Conservation (phyloP, 306 rosid species). For the Senna tora region DNA sequence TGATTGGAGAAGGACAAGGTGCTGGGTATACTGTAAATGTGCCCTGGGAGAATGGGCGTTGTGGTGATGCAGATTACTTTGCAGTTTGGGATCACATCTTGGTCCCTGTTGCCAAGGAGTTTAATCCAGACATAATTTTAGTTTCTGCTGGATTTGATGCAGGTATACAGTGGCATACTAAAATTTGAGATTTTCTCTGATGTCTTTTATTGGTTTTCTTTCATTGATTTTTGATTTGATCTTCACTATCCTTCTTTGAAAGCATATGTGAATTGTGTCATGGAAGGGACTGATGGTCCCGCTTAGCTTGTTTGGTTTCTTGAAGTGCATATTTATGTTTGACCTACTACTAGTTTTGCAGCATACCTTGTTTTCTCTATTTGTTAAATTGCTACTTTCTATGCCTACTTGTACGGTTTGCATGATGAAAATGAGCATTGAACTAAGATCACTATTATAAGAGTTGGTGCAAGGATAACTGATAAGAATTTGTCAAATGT, state of each 20-base stretch:
- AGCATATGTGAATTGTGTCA: not conserved
- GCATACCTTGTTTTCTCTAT: not conserved
- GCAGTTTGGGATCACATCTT: constrained; percentile 96
- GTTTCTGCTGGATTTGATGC: constrained; percentile 99
- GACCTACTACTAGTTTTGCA: not conserved
- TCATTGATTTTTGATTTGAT: not conserved
- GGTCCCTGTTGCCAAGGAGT: constrained; percentile 86
- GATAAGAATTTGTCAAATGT: not conserved
- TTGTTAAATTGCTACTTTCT: not conserved
- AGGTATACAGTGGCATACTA: constrained; percentile 49
- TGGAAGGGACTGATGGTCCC: not conserved
- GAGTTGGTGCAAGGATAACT: not conserved
- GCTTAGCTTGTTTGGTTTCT: not conserved
- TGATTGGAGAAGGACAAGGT: constrained; percentile 84
- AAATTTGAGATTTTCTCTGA: constrained; percentile 4
- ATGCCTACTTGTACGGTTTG: not conserved
- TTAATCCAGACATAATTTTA: constrained; percentile 76
- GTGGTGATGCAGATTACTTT: constrained; percentile 93
- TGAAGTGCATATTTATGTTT: not conserved
- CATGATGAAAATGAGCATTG: not conserved
- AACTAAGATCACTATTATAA: not conserved
- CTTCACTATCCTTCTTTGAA: constrained; percentile 1
- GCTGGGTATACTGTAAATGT: constrained; percentile 89
- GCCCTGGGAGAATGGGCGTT: constrained; percentile 91
- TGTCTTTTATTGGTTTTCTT: not conserved